Evolutionary conservation across 352 stramenopile species (phyloP), one percentile per base, ranked within the genome.

Genomic region (Halophytophthora polymorphica): DNA sequence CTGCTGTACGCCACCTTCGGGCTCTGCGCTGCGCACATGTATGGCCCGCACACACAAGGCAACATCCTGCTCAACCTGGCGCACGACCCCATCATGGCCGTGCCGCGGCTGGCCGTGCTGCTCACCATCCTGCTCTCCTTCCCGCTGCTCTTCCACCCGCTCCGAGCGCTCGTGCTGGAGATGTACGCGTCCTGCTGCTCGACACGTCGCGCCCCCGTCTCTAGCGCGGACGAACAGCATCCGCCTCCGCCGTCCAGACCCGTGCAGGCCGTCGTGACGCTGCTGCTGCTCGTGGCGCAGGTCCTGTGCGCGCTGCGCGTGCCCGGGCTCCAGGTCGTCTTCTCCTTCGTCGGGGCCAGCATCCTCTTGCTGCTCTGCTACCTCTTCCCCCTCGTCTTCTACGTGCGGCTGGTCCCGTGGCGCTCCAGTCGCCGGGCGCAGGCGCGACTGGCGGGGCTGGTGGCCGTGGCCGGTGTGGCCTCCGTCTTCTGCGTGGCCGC

Each of bases 51-150:
- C 25, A 90, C 78, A 0, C 57, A 86, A 38, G 78, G 78, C 51
- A 91, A 91, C 54, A 90, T 91, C 41, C 46, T 91, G 46, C 65
- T 91, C 47, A 91, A 91, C 42, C 71, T 91, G 17, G 76, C 77
- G 28, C 68, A 78, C 40, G 78, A 91, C 40, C 64, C 53, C 14
- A 86, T 88, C 53, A 91, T 91, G 81, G 61, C 56, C 6, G 58
- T 91, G 3, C 78, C 81, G 56, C 72, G 77, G 12, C 46, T 88
- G 15, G 75, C 79, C 40, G 69, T 90, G 42, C 50, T 91, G 31
- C 59, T 86, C 50, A 88, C 78, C 35, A 90, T 90, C 48, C 33
- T 91, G 22, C 72, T 90, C 22, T 88, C 81, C 34, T 91, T 88
- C 53, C 81, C 81, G 39, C 49, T 91, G 36, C 48, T 90, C 3